phyloP scores from a whole-genome alignment of 495 filamentous ascomycete genomes.

The Trichoderma erinaceum region DNA sequence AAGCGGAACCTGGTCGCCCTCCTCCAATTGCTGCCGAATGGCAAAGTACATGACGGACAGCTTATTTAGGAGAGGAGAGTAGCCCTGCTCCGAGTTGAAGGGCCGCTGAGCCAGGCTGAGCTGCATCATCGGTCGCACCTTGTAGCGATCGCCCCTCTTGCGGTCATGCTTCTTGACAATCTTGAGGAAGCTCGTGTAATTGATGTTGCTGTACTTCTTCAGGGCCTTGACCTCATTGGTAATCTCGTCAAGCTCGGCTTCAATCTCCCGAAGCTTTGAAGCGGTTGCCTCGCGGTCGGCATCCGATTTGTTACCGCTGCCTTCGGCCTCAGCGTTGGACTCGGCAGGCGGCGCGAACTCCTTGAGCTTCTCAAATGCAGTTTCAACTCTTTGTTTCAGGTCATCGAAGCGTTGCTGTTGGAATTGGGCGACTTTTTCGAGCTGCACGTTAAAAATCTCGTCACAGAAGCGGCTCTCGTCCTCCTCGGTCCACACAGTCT shows the following conservation, averaged over 20 bases:
- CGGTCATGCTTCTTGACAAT: constrained; percentile 98
- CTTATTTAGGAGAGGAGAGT: constrained; percentile 81
- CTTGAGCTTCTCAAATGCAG: constrained; percentile 55
- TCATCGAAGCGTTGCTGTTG: constrained; percentile 67
- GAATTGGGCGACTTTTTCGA: constrained; percentile 92
- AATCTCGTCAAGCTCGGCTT: constrained; percentile 76
- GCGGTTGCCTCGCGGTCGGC: constrained; percentile 40
- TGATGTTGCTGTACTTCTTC: constrained; percentile 90
- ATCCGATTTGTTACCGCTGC: constrained; percentile 19
- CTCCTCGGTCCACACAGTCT: constrained; percentile 79
- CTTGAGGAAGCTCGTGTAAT: constrained; percentile 96
- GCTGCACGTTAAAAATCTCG: constrained; percentile 85
- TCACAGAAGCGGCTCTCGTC: constrained; percentile 92
- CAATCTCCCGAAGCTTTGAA: constrained; percentile 58
- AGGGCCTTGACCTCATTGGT: constrained; percentile 87
- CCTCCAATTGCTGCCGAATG: constrained; percentile 72
- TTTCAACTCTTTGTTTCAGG: constrained; percentile 61
- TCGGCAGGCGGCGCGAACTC: constrained; percentile 40
- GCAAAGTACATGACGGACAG: constrained; percentile 95
- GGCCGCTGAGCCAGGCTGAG: constrained; percentile 78
- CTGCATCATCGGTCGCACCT: constrained; percentile 82
- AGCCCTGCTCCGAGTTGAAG: constrained; percentile 88
- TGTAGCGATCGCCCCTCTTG: constrained; percentile 71
- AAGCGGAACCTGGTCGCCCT: constrained; percentile 30
- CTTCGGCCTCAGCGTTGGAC: constrained; percentile 21